Percentiles rank a stretch among this genome's conserved stretches.
Conservation (phyloP, 306 rosid species). For the Dryas octopetala region DNA sequence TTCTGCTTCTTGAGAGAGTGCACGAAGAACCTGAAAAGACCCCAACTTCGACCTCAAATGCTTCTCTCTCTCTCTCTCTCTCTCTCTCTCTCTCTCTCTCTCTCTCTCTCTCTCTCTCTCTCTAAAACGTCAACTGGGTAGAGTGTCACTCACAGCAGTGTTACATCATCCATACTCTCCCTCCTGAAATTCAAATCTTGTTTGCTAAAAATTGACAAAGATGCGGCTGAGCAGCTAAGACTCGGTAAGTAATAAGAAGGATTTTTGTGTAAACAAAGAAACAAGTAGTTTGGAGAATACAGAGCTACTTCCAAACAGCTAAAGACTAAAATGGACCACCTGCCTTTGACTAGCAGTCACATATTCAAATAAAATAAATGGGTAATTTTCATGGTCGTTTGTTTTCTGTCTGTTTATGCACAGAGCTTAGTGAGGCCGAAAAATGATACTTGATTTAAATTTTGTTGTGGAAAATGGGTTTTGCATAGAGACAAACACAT, state of each 20-base stretch:
- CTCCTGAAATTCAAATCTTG: slow-evolving; percentile 21
- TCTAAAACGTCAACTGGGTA: slow-evolving; percentile 15
- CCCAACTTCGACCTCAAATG: slow-evolving; percentile 4
- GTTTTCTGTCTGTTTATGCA: slow-evolving; percentile 17
- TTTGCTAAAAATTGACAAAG: slow-evolving; percentile 13
- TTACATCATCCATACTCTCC: slow-evolving; percentile 14
- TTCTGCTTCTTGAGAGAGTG: background rate
- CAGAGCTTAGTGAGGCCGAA: slow-evolving; percentile 1
- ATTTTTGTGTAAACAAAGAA: slow-evolving; percentile 10
- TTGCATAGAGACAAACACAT: slow-evolving; percentile 14
- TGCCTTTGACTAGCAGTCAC: slow-evolving; percentile 8
- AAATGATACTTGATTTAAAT: background rate
- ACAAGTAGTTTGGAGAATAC: slow-evolving; percentile 21
- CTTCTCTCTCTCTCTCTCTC: too few species aligned
- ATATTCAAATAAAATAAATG: background rate
- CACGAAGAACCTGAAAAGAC: background rate
- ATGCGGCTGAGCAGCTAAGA: slow-evolving; percentile 5
- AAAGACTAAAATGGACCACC: slow-evolving; percentile 15
- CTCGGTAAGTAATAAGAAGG: background rate
- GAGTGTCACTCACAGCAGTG: background rate
- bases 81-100: background rate
- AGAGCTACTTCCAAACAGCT: slow-evolving; percentile 24
- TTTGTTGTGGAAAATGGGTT: background rate
- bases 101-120: background rate
- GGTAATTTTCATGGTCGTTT: background rate